These are phyloP conservation scores for Solanum bulbocastanum DNA, from an alignment of 257 asterid genomes.

Conservation along the genomic window DNA sequence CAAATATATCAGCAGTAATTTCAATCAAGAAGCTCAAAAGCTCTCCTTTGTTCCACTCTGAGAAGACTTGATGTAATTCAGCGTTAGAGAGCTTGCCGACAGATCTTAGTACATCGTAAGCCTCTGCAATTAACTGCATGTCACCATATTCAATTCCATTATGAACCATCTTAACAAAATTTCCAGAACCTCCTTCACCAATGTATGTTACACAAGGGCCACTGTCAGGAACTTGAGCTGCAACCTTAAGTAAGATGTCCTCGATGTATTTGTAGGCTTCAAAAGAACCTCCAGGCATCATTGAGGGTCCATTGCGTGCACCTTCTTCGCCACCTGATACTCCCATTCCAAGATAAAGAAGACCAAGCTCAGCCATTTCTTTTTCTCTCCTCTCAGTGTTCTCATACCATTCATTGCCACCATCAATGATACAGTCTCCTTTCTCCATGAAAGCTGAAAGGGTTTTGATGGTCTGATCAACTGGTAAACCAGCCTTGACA, in stretches of 20 bases:
- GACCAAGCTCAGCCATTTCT: conserved; percentile 56
- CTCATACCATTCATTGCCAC: conserved; percentile 99
- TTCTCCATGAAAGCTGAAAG: conserved; percentile 86
- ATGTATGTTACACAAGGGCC: conserved; percentile 96
- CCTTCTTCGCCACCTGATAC: conserved; percentile 99
- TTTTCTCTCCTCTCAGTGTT: conserved; percentile 95
- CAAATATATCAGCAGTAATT: conserved; percentile 88
- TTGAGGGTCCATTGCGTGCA: conserved; percentile 84
- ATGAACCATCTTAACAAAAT: conserved; percentile 92
- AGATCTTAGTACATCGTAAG: conserved; percentile 78
- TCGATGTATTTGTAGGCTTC: conserved; percentile 78
- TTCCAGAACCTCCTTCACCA: conserved; percentile 87
- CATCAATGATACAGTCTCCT: conserved; percentile 93
- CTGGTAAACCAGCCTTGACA: conserved; percentile 95
- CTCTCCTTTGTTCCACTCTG: conserved; percentile 92
- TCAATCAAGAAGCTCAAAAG: conserved; percentile 88
- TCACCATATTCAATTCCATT: conserved; percentile 96
- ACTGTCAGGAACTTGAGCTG: conserved; percentile 91
- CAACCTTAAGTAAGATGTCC: conserved; percentile 77
- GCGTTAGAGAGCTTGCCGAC: conserved; percentile 86
- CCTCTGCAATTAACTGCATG: conserved; percentile 94
- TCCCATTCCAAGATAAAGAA: conserved; percentile 94
- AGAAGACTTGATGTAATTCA: conserved; percentile 57
- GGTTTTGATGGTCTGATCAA: conserved; percentile 84
- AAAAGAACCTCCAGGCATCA: conserved; percentile 95